These are phyloP conservation scores for Ambispora gerdemannii DNA, from an alignment of 192 early-diverging fungal species.

Conservation along the genomic window DNA sequence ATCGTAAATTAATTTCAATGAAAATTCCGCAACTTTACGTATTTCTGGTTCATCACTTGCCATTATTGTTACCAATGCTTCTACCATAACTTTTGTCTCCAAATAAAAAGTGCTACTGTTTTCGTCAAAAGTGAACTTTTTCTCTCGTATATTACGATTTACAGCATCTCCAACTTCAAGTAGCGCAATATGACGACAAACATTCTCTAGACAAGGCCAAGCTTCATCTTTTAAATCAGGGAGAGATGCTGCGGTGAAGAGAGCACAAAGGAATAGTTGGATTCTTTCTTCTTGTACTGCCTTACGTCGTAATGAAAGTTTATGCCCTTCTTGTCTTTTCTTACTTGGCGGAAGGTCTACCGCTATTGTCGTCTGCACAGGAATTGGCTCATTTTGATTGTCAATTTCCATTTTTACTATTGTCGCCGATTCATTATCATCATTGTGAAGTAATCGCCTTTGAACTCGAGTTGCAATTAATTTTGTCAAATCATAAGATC, in stretches of 20 bases:
- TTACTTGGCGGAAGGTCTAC: slow-evolving; percentile 26
- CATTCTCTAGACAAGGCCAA: slow-evolving; percentile 57
- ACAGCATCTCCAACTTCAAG: slow-evolving; percentile 67
- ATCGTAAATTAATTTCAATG: slow-evolving; percentile 63
- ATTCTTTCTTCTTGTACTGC: slow-evolving; percentile 59
- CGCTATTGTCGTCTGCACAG: slow-evolving; percentile 32
- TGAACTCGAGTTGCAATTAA: slow-evolving; percentile 31
- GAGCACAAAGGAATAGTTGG: slow-evolving; percentile 52
- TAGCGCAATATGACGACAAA: slow-evolving; percentile 75
- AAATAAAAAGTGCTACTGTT: slow-evolving; percentile 46
- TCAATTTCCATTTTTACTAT: slow-evolving; percentile 40
- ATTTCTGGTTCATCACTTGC: slow-evolving; percentile 62
- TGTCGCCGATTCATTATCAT: slow-evolving; percentile 1
- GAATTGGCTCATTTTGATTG: slow-evolving; percentile 34
- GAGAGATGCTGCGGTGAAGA: slow-evolving; percentile 64
- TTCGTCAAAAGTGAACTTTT: slow-evolving; percentile 51
- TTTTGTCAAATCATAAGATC: slow-evolving; percentile 41
- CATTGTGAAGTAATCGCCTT: slow-evolving; percentile 26
- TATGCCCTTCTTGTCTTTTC: slow-evolving; percentile 51
- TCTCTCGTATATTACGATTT: slow-evolving; percentile 46
- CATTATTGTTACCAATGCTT: slow-evolving; percentile 75
- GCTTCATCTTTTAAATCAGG: slow-evolving; percentile 61
- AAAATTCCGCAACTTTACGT: slow-evolving; percentile 60
- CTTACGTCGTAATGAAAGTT: slow-evolving; percentile 36
- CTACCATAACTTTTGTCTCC: slow-evolving; percentile 70